Evolutionary conservation across 108 stramenopile species (phyloP), one percentile per base, ranked within the genome.

Genomic region (Licmophora abbreviata): DNA sequence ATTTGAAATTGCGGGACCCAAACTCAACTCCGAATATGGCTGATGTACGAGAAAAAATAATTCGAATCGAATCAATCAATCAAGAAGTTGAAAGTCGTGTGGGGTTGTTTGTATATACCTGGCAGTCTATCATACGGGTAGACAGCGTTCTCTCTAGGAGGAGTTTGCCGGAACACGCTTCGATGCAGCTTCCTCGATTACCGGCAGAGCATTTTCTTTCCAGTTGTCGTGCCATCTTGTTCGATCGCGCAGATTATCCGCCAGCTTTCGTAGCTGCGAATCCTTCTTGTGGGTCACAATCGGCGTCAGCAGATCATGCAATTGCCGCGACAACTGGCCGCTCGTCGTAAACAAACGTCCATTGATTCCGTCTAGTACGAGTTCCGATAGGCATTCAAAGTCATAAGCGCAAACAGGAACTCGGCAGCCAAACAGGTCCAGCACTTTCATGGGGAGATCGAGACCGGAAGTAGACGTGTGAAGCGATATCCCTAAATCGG

Each of bases 361-460:
- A 77, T 94, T 95, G 0, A 61, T 56, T 6, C 73, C 77, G 68
- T 98, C 85, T 53, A 68, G 29, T 8, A 99, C 95, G 27, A 99
- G 75, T 67, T 99, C 99, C 7, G 45, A 47, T 10, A 99, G 56
- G 51, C 92, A 93, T 10, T 74, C 64, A 64, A 94, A 99, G 18
- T 68, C 63, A 9, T 82, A 47, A 0, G 97, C 97, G 51, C 87
- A 89, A 0, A 98, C 99, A 6, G 99, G 99, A 7, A 97, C 76
- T 22, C 76, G 77, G 48, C 93, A 85, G 7, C 99, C 99, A 69
- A 92, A 97, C 76, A 94, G 79, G 72, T 99, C 99, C 38, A 95
- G 61, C 22, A 99, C 93, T 59, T 99, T 99, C 96, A 99, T 99
- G 15, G 99, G 99, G 21, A 98, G 65, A 66, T 99, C 99, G 6